Evolutionary conservation across 371 early-diverging fungal genomes (phyloP).

Genomic region (Haplosporangium sp.): DNA sequence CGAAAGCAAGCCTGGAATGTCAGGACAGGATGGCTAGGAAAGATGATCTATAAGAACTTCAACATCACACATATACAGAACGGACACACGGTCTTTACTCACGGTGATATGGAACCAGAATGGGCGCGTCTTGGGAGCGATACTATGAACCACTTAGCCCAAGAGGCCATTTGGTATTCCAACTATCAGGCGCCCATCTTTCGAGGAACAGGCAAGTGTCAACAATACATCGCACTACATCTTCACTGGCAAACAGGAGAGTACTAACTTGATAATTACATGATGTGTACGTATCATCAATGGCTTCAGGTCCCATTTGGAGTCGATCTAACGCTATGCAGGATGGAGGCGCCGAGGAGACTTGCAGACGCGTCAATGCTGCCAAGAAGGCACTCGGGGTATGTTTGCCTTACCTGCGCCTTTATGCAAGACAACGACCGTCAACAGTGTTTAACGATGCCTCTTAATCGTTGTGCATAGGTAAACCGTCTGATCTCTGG

Average conservation of each 20-base stretch:
- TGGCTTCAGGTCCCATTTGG: constrained; percentile 30
- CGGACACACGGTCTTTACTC: constrained; percentile 74
- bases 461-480: constrained; percentile 21
- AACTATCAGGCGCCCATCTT: constrained; percentile 38
- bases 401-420: not conserved
- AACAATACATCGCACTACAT: not conserved
- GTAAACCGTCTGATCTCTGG: constrained; percentile 84
- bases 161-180: constrained; percentile 50
- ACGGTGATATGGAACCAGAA: constrained; percentile 75
- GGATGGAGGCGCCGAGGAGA: constrained; percentile 19
- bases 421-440: not conserved
- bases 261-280: no score
- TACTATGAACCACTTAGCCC: constrained; percentile 65
- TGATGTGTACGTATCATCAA: not conserved
- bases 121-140: constrained; percentile 64
- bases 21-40: constrained; percentile 75
- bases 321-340: constrained; percentile 25
- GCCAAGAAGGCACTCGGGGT: constrained; percentile 34
- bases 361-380: constrained; percentile 28
- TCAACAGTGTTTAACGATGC: not conserved
- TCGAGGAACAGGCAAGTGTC: constrained; percentile 15
- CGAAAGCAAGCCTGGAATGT: constrained; percentile 67
- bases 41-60: constrained; percentile 59
- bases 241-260: not conserved
- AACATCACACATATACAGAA: constrained; percentile 73